Base-by-base conservation (phyloP, 257 asterid genomes). In the Buddleja alternifolia region DNA sequence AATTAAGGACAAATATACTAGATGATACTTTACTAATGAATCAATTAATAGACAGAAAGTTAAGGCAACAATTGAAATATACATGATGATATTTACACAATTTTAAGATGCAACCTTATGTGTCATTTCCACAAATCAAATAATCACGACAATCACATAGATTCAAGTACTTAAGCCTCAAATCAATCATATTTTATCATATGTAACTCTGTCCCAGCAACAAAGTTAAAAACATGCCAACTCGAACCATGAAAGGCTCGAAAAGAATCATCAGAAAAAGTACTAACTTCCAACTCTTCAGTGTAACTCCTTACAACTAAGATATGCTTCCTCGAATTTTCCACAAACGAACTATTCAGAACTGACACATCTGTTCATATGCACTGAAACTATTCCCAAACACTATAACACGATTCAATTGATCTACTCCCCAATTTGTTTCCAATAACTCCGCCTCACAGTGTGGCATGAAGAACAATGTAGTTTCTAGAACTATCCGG, bases 391-490 rank as follows among this genome's bases (percentile, higher is more conserved):
- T 88, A 64, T 90, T 90, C 15, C 98, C 97, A 51, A 92, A 86
- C 62, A 90, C 48, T 21, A 71, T 20, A 47, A 88, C 21, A 34
- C 71, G 75, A 44, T 57, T 63, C 85, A 91, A 57, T 14, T 53
- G 71, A 60, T 78, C 82, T 0, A 57, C 63, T 23, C 63, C 80
- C 97, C 96, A 89, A 54, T 94, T 94, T 1, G 84, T 86, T 71
- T 78, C 83, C 75, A 94, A 48, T 23, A 94, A 53, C 67, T 73
- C 90, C 12, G 87, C 91, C 70, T 87, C 95, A 21, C 97, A 87
- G 55, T 91, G 97, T 14, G 99, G 97, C 99, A 91, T 94, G 84
- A 94, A 90, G 84, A 94, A 87, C 42, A 91, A 47, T 2, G 89
- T 91, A 7, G 97, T 96, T 47, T 67, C 75, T 25, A 66, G 14